Conservation (phyloP, 1,284 basidiomycete species). For the Cutaneotrichosporon sp. region DNA sequence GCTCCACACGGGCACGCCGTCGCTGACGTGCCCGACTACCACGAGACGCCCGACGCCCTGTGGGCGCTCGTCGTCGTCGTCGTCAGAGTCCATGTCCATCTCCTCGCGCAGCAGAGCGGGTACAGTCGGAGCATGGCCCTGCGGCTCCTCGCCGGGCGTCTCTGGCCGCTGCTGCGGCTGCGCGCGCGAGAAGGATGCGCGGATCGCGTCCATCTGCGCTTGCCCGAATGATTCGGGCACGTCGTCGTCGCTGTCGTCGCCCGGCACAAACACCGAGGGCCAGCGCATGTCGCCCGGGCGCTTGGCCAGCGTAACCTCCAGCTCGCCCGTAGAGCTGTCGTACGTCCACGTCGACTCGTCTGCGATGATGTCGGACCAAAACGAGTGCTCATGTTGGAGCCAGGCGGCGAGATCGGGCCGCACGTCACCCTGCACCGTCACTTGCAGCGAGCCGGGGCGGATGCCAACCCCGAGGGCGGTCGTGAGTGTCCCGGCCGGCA, state of each 20-base stretch:
- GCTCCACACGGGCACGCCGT: slow-evolving; percentile 33
- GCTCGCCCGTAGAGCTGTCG: slow-evolving; percentile 68
- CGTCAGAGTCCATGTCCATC: slow-evolving; percentile 52
- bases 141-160: slow-evolving; percentile 20
- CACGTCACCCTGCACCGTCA: slow-evolving; percentile 25
- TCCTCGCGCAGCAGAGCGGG: slow-evolving; percentile 52
- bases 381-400: slow-evolving; percentile 55
- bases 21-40: slow-evolving; percentile 33
- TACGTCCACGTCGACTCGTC: slow-evolving; percentile 83
- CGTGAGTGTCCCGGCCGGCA: slow-evolving; percentile 69
- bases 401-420: slow-evolving; percentile 62
- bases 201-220: slow-evolving; percentile 73
- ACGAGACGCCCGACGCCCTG: slow-evolving; percentile 56
- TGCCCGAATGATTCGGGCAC: slow-evolving; percentile 89
- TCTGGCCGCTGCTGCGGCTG: not conserved
- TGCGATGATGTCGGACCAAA: slow-evolving; percentile 75
- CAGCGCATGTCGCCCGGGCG: slow-evolving; percentile 71
- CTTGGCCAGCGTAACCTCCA: slow-evolving; percentile 85
- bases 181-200: slow-evolving; percentile 58
- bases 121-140: slow-evolving; percentile 39
- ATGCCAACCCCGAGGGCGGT: slow-evolving; percentile 68
- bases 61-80: slow-evolving; percentile 32
- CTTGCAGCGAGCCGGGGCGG: slow-evolving; percentile 58
- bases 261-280: slow-evolving; percentile 70
- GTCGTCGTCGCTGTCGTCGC: slow-evolving; percentile 54